phyloP scores from a whole-genome alignment of 2,329 filamentous ascomycete genomes.

The Trichoderma atroviride region DNA sequence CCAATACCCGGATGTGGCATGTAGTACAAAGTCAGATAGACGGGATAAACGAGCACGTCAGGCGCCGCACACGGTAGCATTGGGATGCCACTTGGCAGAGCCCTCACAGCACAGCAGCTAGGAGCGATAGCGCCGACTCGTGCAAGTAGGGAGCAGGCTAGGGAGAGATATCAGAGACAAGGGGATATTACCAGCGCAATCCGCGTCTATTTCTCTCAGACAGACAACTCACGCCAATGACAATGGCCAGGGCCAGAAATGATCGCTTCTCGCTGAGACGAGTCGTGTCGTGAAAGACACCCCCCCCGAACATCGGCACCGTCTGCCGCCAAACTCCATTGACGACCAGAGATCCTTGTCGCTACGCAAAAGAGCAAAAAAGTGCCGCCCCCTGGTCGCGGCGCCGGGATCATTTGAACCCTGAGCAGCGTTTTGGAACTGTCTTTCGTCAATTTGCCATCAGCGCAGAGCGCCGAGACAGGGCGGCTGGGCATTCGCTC shows the following conservation, averaged over 20 bases:
- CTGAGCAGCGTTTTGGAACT: slow-evolving; percentile 6
- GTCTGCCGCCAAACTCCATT: slow-evolving; percentile 24
- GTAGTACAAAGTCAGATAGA: slow-evolving; percentile 8
- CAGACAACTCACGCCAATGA: slow-evolving; percentile 15
- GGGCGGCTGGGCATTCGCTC: not conserved
- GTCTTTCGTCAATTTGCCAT: slow-evolving; percentile 18
- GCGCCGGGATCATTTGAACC: slow-evolving; percentile 24
- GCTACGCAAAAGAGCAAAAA: slow-evolving; percentile 23
- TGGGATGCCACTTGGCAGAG: slow-evolving; percentile 13
- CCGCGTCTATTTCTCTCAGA: slow-evolving; percentile 23
- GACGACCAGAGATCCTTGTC: slow-evolving; percentile 25
- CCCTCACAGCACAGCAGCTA: not conserved
- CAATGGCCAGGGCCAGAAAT: slow-evolving; percentile 1
- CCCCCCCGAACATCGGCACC: slow-evolving; percentile 27
- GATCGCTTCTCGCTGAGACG: slow-evolving; percentile 7
- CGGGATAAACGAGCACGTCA: slow-evolving; percentile 17
- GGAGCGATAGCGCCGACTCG: not conserved
- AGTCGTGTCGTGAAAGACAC: slow-evolving; percentile 15
- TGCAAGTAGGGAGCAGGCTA: slow-evolving; percentile 14
- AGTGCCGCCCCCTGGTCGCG: slow-evolving; percentile 22
- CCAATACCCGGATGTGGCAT: not conserved
- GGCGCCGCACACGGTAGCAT: slow-evolving; percentile 22
- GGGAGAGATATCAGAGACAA: not conserved
- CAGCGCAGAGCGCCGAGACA: not conserved
- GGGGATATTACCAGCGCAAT: slow-evolving; percentile 17